Evolutionary conservation across 2,329 filamentous ascomycete genomes (phyloP).

Genomic region (Trichoderma sp.): DNA sequence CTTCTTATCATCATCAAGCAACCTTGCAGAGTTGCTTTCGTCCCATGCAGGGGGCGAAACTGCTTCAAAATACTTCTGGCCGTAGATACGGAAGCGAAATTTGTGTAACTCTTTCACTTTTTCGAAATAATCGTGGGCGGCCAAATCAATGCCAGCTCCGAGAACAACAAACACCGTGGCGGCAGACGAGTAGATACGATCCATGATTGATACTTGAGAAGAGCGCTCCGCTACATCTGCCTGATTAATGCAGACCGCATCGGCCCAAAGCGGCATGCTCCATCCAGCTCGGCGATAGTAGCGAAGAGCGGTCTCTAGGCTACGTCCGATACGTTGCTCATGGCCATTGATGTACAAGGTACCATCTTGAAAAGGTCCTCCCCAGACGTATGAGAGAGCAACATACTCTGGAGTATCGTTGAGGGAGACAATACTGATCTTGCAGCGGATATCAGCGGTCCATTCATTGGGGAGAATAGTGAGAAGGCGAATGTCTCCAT

Average conservation of each 20-base stretch:
- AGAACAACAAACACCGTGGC: conserved; percentile 5
- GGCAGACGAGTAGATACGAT: conserved; percentile 14
- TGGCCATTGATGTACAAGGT: background rate
- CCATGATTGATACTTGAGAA: conserved; percentile 16
- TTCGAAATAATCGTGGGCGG: background rate
- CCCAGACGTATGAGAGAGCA: background rate
- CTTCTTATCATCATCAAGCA: background rate
- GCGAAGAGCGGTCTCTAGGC: background rate
- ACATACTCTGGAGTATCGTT: background rate
- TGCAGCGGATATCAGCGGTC: background rate
- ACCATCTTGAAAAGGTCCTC: background rate
- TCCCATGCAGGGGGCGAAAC: background rate
- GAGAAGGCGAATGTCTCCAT: background rate
- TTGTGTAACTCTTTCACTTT: background rate
- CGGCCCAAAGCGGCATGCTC: conserved; percentile 7
- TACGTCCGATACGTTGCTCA: background rate
- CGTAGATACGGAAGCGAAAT: background rate
- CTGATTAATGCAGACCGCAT: conserved; percentile 20
- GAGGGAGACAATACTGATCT: background rate
- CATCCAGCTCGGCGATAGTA: background rate
- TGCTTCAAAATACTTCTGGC: background rate
- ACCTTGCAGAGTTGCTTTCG: background rate
- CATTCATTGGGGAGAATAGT: background rate
- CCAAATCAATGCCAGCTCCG: background rate
- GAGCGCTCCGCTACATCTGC: background rate